Conservation (phyloP, 352 stramenopile genomes). For the Aphanomyces invadans region DNA sequence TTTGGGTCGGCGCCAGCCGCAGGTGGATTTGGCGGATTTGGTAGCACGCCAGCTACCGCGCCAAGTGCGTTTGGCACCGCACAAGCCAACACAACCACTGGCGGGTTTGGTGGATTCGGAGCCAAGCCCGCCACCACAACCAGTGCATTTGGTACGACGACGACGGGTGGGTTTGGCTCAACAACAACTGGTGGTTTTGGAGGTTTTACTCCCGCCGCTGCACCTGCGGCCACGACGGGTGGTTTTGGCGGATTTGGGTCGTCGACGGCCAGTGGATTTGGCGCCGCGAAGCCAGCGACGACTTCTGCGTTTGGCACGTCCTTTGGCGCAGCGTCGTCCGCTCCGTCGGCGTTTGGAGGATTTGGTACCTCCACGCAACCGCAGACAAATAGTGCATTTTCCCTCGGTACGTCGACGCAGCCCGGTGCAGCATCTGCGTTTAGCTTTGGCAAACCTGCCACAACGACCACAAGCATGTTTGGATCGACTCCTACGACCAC, state of each 20-base stretch:
- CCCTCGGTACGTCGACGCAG: not conserved
- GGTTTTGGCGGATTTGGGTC: constrained; percentile 20
- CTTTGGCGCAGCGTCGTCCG: not conserved
- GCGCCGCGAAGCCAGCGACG: not conserved
- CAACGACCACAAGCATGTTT: constrained; percentile 3
- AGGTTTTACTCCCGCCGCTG: not conserved
- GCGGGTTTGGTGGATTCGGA: constrained; percentile 52
- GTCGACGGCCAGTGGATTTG: not conserved
- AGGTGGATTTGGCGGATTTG: constrained; percentile 24
- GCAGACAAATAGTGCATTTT: not conserved
- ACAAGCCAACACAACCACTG: constrained; percentile 22
- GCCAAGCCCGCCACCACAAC: constrained; percentile 32
- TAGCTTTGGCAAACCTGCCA: constrained; percentile 1
- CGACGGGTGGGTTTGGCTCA: constrained; percentile 31
- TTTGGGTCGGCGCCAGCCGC: constrained; percentile 42
- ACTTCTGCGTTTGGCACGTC: constrained; percentile 1
- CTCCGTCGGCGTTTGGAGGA: constrained; percentile 3
- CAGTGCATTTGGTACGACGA: constrained; percentile 43
- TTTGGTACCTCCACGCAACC: constrained; percentile 4
- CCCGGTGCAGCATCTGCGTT: not conserved
- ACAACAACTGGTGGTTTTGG: constrained; percentile 23
- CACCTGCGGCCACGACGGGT: constrained; percentile 8
- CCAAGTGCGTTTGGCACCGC: not conserved
- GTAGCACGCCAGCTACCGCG: not conserved
- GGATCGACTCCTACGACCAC: constrained; percentile 14